These are phyloP conservation scores for Pisolithus tinctorius DNA, from an alignment of 768 basidiomycete genomes.

Conservation along the genomic window DNA sequence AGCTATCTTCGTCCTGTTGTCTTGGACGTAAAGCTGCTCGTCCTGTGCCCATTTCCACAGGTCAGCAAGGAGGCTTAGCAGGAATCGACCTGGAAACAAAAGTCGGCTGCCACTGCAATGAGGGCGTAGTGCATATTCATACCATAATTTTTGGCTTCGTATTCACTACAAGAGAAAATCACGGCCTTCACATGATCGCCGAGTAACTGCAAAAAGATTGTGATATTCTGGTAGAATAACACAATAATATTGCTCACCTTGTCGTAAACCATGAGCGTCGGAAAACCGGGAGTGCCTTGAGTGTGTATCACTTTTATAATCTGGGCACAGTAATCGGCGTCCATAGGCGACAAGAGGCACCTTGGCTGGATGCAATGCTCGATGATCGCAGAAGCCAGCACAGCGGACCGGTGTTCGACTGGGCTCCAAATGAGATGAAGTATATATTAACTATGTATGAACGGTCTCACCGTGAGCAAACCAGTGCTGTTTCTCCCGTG, in stretches of 20 bases:
- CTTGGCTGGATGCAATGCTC: slow-evolving; percentile 93
- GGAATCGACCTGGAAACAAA: slow-evolving; percentile 65
- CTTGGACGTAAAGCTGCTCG: slow-evolving; percentile 63
- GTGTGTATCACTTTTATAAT: slow-evolving; percentile 85
- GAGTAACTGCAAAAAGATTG: slow-evolving; percentile 54
- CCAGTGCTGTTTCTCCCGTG: slow-evolving; percentile 78
- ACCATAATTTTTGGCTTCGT: slow-evolving; percentile 95
- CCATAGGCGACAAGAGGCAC: slow-evolving; percentile 90
- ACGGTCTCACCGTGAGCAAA: slow-evolving; percentile 52
- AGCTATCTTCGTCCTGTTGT: slow-evolving; percentile 59
- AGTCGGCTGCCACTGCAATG: slow-evolving; percentile 1
- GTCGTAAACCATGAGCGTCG: slow-evolving; percentile 79
- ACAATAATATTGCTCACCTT: slow-evolving; percentile 39
- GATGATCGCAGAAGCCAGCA: slow-evolving; percentile 58
- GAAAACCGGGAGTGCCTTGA: slow-evolving; percentile 85
- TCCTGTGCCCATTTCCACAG: slow-evolving; percentile 75
- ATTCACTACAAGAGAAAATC: slow-evolving; percentile 91
- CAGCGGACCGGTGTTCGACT: slow-evolving; percentile 32
- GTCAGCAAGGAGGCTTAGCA: slow-evolving; percentile 72
- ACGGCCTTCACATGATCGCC: slow-evolving; percentile 78
- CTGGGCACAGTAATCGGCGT: slow-evolving; percentile 90
- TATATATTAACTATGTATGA: background rate
- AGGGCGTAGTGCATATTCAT: slow-evolving; percentile 10
- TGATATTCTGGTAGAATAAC: background rate
- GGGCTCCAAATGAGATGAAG: slow-evolving; percentile 1